Evolutionary conservation across 441 rosid genomes (phyloP), one percentile per base, ranked within the genome.

Genomic region (Gossypium davidsonii): DNA sequence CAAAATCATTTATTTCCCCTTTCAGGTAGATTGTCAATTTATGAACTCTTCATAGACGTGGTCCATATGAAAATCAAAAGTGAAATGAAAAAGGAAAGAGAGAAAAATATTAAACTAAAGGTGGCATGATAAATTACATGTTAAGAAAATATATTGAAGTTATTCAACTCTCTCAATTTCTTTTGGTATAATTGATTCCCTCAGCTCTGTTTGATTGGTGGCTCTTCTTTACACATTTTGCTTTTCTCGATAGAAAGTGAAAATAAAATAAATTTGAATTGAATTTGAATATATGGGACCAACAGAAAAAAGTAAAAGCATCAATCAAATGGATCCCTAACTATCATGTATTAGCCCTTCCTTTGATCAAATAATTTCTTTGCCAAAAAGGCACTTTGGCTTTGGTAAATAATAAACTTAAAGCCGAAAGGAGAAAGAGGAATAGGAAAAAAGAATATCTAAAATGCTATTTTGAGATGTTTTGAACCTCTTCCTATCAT

Each of bases 321-420:
- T 42, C 44, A 60, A 60, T n/a, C 65, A 60, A 60, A 60, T 2
- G 39, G 65, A 60, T 1, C 46, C 31, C 18, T 46, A 66, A 46
- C 23, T 8, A 49, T 49, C 57, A 67, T 49, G 44, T 49, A 25
- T 67, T 23, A 49, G 71, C 23, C 25, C n/a, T 8, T 26, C 55
- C 74, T 58, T 6, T 57, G 44, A 59, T 71, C 21, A 71, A 71
- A 44, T 58, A 58, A 71, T 42, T 37, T 71, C 34, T 56, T 21
- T 34, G 44, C 20, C 3, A 23, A 67, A 48, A 25, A 9, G 1
- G 3, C 42, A n/a, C n/a, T 49, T 48, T 67, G 21, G 71, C 71
- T 46, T 48, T 66, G 70, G 39, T 20, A 67, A 48, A 48, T 21
- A 65, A 44, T 26, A 65, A 11, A 42, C 39, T 26, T 25, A 26